These are phyloP conservation scores for Schoenoplectus tabernaemontani DNA, from an alignment of 202 grass and related monocot genomes.

Conservation along the genomic window DNA sequence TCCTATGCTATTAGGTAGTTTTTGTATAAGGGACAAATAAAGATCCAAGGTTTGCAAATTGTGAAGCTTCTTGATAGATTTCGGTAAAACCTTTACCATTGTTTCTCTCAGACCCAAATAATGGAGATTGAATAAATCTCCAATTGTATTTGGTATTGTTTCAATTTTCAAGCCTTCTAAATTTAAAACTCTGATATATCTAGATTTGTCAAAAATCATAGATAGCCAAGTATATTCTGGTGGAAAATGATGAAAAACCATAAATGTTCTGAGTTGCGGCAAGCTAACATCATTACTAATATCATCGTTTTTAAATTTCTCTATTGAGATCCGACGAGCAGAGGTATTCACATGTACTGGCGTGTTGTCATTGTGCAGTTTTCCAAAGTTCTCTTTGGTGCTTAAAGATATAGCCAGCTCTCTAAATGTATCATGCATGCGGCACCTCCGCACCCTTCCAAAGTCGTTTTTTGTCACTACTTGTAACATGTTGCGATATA, in stretches of 20 bases:
- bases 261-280: not conserved
- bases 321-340: conserved; percentile 1
- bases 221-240: not conserved
- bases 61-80: conserved; percentile 11
- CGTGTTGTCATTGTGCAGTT: not conserved
- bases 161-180: not conserved
- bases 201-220: not conserved
- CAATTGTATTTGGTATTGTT: not conserved
- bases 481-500: conserved; percentile 17
- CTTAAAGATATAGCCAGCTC: not conserved
- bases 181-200: conserved; percentile 4
- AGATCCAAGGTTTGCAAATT: conserved; percentile 29
- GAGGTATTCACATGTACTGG: not conserved
- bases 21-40: not conserved
- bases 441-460: not conserved
- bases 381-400: not conserved
- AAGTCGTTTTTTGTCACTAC: not conserved
- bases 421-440: conserved; percentile 23
- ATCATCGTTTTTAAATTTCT: not conserved
- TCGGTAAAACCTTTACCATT: not conserved
- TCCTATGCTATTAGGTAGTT: conserved; percentile 20
- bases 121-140: conserved; percentile 22
- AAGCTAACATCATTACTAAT: not conserved
- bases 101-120: conserved; percentile 21
- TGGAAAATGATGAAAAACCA: not conserved